Evolutionary conservation across 2,329 filamentous ascomycete genomes (phyloP).

Genomic region (Diaporthe helianthi): DNA sequence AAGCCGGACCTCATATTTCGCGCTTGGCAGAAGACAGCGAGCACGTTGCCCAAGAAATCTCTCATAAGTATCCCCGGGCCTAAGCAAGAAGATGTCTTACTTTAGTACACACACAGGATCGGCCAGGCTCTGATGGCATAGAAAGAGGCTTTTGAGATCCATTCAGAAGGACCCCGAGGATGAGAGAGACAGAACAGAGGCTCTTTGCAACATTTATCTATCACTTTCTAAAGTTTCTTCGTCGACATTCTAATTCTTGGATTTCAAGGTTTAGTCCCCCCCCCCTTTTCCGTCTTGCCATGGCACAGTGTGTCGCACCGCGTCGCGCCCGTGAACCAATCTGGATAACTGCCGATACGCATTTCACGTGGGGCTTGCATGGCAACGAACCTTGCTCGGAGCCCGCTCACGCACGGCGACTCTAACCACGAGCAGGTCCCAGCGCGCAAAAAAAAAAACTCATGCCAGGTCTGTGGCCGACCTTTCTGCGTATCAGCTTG

Average conservation of each 20-base stretch:
- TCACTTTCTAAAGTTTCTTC: not conserved
- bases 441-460: not conserved
- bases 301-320: constrained; percentile 6
- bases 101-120: not conserved
- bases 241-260: not conserved
- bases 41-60: not conserved
- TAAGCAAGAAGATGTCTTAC: not conserved
- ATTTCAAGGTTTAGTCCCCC: not conserved
- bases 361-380: not conserved
- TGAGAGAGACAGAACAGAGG: not conserved
- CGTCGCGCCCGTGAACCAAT: not conserved
- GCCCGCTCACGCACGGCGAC: not conserved
- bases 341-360: not conserved
- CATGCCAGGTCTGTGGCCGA: not conserved
- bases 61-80: not conserved
- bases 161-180: not conserved
- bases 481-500: not conserved
- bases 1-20: not conserved
- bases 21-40: not conserved
- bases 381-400: not conserved
- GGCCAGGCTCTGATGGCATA: not conserved
- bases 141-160: not conserved
- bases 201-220: not conserved
- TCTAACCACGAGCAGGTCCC: not conserved
- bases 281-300: not conserved